phyloP scores from a whole-genome alignment of 2,329 filamentous ascomycete species.

The Epichloe baconii region DNA sequence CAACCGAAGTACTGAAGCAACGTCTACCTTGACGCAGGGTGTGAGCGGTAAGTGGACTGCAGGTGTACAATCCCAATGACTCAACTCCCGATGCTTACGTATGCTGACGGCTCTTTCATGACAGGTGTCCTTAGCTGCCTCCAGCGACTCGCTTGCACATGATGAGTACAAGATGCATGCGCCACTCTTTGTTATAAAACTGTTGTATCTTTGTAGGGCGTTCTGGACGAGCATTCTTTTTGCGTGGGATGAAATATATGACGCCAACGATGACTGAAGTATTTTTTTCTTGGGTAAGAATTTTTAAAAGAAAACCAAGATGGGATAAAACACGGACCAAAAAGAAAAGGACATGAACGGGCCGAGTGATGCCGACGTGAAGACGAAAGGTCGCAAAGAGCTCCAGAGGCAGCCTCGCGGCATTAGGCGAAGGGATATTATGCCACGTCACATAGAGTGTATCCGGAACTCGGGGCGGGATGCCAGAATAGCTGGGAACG shows the following conservation, averaged over 20 bases:
- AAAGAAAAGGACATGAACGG: background rate
- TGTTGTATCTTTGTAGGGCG: constrained; percentile 1
- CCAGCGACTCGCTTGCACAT: constrained; percentile 25
- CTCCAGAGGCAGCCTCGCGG: constrained; percentile 2
- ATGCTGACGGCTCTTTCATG: background rate
- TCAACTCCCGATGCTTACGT: background rate
- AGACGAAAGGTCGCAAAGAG: background rate
- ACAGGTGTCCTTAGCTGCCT: constrained; percentile 30
- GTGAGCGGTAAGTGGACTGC: constrained; percentile 59
- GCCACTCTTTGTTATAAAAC: background rate
- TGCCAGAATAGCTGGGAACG: too few species aligned
- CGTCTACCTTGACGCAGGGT: constrained; percentile 75
- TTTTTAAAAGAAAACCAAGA: background rate
- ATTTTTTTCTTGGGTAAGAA: background rate
- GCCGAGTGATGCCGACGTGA: background rate
- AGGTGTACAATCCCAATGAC: background rate
- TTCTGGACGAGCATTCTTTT: background rate
- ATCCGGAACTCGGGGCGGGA: too few species aligned
- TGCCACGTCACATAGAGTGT: background rate
- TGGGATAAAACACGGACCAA: background rate
- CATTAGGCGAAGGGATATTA: background rate
- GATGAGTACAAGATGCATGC: constrained; percentile 4
- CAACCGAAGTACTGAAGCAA: constrained; percentile 76
- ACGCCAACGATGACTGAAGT: background rate
- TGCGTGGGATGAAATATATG: background rate